Conservation (phyloP, 768 basidiomycete species). For the Trametes elegans region DNA sequence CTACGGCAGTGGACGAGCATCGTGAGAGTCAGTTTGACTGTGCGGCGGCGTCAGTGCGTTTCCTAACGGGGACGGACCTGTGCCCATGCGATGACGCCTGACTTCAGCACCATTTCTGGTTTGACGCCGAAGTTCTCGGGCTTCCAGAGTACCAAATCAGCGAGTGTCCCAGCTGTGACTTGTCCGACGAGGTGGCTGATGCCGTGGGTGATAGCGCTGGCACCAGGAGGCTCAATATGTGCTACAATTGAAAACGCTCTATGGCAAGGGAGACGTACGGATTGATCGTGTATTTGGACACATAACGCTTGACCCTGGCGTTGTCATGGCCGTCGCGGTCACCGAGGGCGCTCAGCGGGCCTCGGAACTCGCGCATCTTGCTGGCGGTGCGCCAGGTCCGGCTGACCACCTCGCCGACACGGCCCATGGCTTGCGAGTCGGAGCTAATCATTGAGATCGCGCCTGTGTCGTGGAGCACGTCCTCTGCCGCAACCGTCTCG, state of each 20-base stretch:
- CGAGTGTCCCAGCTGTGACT: conserved; percentile 76
- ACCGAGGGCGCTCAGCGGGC: conserved; percentile 68
- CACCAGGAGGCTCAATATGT: background rate
- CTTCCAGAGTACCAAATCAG: conserved; percentile 95
- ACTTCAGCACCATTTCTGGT: conserved; percentile 94
- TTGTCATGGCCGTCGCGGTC: conserved; percentile 78
- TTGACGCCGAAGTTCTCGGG: conserved; percentile 90
- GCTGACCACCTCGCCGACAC: conserved; percentile 90
- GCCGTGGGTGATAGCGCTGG: conserved; percentile 90
- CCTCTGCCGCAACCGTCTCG: conserved; percentile 97
- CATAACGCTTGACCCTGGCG: conserved; percentile 88
- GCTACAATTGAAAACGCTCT: background rate
- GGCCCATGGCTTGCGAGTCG: conserved; percentile 98
- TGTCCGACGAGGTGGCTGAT: conserved; percentile 87
- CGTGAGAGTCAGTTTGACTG: conserved; percentile 7
- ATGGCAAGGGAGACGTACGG: conserved; percentile 56
- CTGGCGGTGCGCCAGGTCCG: conserved; percentile 97
- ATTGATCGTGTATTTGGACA: conserved; percentile 97
- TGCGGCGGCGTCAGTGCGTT: background rate
- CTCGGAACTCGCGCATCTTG: conserved; percentile 83
- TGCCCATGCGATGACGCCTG: conserved; percentile 89
- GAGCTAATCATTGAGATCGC: conserved; percentile 97
- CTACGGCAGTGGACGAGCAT: conserved; percentile 38
- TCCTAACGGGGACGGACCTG: conserved; percentile 51
- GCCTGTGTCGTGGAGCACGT: conserved; percentile 88